Evolutionary conservation across 768 basidiomycete species (phyloP).

Genomic region (Tylopilus plumbeoviolaceoides): DNA sequence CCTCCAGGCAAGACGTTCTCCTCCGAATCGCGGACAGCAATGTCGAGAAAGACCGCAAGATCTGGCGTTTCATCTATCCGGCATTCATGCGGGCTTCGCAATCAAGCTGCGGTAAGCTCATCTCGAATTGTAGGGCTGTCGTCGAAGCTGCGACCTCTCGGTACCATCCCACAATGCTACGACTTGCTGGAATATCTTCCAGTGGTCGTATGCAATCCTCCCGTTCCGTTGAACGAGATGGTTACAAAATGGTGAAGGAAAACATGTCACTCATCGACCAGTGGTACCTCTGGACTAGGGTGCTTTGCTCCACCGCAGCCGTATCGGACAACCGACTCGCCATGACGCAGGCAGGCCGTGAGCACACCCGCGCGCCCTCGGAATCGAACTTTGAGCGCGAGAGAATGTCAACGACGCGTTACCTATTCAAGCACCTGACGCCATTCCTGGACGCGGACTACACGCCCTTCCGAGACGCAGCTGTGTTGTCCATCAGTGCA

Average conservation of each 20-base stretch:
- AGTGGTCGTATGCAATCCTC: slow-evolving; percentile 36
- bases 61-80: slow-evolving; percentile 76
- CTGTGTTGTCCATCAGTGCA: slow-evolving; percentile 84
- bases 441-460: slow-evolving; percentile 88
- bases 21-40: slow-evolving; percentile 71
- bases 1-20: slow-evolving; percentile 50
- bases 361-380: slow-evolving; percentile 67
- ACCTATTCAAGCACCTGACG: slow-evolving; percentile 79
- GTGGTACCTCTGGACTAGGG: slow-evolving; percentile 82
- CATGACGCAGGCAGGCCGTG: slow-evolving; percentile 51
- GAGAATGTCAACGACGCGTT: slow-evolving; percentile 75
- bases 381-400: slow-evolving; percentile 78
- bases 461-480: slow-evolving; percentile 76
- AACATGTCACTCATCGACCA: slow-evolving; percentile 62
- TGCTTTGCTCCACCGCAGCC: slow-evolving; percentile 78
- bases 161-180: slow-evolving; percentile 67
- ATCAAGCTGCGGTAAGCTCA: slow-evolving; percentile 42
- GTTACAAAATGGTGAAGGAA: slow-evolving; percentile 49
- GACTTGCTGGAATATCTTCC: slow-evolving; percentile 70
- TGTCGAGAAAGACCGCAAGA: slow-evolving; percentile 58
- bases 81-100: slow-evolving; percentile 55
- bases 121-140: slow-evolving; percentile 56
- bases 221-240: slow-evolving; percentile 49
- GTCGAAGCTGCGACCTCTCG: slow-evolving; percentile 65
- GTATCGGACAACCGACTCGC: slow-evolving; percentile 59